Evolutionary conservation across 2,329 filamentous ascomycete genomes (phyloP), one percentile per base, ranked within the genome.

Genomic region (Diaporthe ampelina): DNA sequence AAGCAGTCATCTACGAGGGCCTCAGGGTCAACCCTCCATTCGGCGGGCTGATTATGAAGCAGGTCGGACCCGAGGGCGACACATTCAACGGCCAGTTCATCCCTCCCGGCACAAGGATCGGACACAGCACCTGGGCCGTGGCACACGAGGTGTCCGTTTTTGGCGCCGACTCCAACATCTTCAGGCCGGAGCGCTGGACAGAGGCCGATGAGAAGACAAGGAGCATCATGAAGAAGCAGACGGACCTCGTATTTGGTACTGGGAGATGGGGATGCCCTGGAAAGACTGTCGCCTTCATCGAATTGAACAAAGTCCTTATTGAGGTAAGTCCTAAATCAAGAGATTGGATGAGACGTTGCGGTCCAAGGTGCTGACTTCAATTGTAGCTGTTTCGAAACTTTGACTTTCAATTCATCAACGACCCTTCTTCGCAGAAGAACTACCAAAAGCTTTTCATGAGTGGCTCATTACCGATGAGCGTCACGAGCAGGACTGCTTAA

Each of bases 1-100:
- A 78, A 4, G 78, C 78, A 56, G 76, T 78, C 32, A 73, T 79
- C 54, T 77, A 76, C 61, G 77, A 78, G 61, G 76, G 75, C 4
- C 75, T 79, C 73, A 76, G 78, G 52, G 54, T 78, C 56, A 26
- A 76, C 29, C 76, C 76, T n/a, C 75, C 67, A 70, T 75, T 69
- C 57, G 75, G 48, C 52, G 73, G 72, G 70, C 74, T 37, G 74
- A 76, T 57, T 48, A 76, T 71, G 76, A 76, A 56, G 50, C 73
- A 45, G 58, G 76, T 43, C 73, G 77, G 37, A 5, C 74, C 48
- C 40, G 71, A 68, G 3, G 77, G 76, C 15, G 73, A 75, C 29
- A 77, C 61, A 9, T 56, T 76, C 24, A 57, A 67, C 40, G 77
- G 76, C 70, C 65, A 67, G 17, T 75, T 74, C 57, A 40, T 78